phyloP scores from a whole-genome alignment of 179 eudicot species.

The Actinidia arguta region DNA sequence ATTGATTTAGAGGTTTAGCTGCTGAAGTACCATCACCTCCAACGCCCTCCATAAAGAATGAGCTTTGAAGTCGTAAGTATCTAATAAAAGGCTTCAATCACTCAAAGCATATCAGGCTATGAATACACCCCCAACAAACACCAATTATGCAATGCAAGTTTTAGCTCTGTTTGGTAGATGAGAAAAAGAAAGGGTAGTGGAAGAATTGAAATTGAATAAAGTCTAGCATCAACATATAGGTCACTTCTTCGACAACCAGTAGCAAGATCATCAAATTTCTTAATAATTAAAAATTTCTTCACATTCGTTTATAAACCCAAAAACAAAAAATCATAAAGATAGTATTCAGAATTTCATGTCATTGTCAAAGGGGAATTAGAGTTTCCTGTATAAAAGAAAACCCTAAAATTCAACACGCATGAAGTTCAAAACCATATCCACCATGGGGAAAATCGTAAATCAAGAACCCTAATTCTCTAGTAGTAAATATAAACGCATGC shows the following conservation, averaged over 20 bases:
- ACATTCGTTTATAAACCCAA: no score
- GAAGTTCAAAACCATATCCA: not conserved
- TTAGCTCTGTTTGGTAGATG: not conserved
- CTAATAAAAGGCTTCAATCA: constrained; percentile 14
- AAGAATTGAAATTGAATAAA: not conserved
- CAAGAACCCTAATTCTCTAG: constrained; percentile 6
- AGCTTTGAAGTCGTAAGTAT: constrained; percentile 21
- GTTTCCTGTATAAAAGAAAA: not conserved
- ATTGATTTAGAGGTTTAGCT: constrained; percentile 35
- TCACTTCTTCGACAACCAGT: no score
- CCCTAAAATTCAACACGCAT: not conserved
- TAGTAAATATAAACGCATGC: not conserved
- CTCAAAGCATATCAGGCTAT: not conserved
- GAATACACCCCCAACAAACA: not conserved
- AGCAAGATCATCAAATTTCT: constrained; percentile 6
- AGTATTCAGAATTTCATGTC: not conserved
- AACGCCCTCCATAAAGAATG: constrained; percentile 36
- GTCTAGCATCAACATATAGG: not conserved
- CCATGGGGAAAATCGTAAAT: constrained; percentile 11
- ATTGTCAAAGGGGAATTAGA: not conserved
- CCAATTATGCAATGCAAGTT: not conserved
- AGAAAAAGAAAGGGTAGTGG: not conserved
- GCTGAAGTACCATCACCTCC: constrained; percentile 39
- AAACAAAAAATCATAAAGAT: not conserved
- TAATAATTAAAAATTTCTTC: no score